Evolutionary conservation across 108 stramenopile genomes (phyloP), one percentile per base, ranked within the genome.

Genomic region (Cyclotella atomus): DNA sequence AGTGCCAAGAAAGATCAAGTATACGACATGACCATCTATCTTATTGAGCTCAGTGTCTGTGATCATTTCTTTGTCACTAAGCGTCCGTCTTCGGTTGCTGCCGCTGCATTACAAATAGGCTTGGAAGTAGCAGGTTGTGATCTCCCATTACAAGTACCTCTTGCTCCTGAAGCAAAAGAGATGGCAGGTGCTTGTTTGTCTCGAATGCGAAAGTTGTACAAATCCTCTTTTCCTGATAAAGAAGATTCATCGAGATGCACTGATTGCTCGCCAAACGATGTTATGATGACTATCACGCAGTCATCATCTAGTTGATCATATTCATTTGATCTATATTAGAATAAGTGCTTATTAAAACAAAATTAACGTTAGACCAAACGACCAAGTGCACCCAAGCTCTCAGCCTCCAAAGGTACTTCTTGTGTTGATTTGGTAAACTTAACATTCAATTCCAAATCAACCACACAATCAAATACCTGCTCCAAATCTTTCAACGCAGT

Each of bases 401-500:
- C 79, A 15, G 79, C 25, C 29, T 80, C 79, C 32, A 80, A 55
- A 21, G 67, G 67, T 8, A 55, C 29, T 35, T 83, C 71, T 34
- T 71, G 70, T 30, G 79, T 83, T 38, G 78, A 86, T 65, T 85
- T 90, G 65, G 32, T 83, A 8, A 88, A 36, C 32, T 82, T 88
- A 50, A 91, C 87, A 61, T 88, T 71, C 34, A 93, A 72, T 14
- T 76, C 65, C 65, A 93, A 50, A 28, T 84, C 68, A 12, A 91
- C 90, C 23, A 76, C 50, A 35, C 86, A 88, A 47, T 78, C 59
- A 82, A 93, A 93, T 45, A 88, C 41, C 23, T 68, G 54, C 67
- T 82, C 76, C 66, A 95, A 62, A 70, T 92, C 94, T 34, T 56
- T 67, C 27, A 64, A 25, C 0, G 94, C 91, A 33, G 85, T 77